A percentile compares a stretch with the other conserved stretches of the same genome.
Evolutionary conservation across 2,329 filamentous ascomycete species (phyloP).

Genomic region (Diaporthe longicolla): DNA sequence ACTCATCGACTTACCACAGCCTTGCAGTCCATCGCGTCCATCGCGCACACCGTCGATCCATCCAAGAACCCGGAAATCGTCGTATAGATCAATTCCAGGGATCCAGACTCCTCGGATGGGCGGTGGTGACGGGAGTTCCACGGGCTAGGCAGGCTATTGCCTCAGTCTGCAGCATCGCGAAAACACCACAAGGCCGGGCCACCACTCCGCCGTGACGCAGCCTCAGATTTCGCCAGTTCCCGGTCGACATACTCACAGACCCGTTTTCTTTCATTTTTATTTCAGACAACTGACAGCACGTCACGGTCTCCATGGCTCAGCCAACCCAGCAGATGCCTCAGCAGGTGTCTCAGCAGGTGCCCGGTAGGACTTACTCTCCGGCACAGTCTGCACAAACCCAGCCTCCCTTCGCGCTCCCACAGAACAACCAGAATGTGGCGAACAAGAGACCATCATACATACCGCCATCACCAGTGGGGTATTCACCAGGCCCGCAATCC

Average conservation of each 20-base stretch:
- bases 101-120: conserved; percentile 36
- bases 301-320: conserved; percentile 42
- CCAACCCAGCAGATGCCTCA: conserved; percentile 55
- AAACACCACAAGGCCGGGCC: not conserved
- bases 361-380: conserved; percentile 72
- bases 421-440: not conserved
- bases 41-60: conserved; percentile 3
- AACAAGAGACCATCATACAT: not conserved
- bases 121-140: conserved; percentile 22
- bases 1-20: conserved; percentile 1
- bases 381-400: conserved; percentile 72
- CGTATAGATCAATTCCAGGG: conserved; percentile 16
- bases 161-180: conserved; percentile 40
- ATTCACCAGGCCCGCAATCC: conserved; percentile 33
- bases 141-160: conserved; percentile 43
- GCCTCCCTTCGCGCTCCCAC: conserved; percentile 64
- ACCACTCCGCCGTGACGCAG: not conserved
- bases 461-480: not conserved
- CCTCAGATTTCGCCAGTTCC: not conserved
- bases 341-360: conserved; percentile 43
- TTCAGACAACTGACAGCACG: conserved; percentile 2
- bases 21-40: conserved; percentile 30
- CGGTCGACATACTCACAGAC: not conserved
- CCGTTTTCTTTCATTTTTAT: not conserved
- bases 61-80: not conserved